Evolutionary conservation across 2,329 filamentous ascomycete genomes (phyloP).

Genomic region (Myriosclerotinia scirpicola): DNA sequence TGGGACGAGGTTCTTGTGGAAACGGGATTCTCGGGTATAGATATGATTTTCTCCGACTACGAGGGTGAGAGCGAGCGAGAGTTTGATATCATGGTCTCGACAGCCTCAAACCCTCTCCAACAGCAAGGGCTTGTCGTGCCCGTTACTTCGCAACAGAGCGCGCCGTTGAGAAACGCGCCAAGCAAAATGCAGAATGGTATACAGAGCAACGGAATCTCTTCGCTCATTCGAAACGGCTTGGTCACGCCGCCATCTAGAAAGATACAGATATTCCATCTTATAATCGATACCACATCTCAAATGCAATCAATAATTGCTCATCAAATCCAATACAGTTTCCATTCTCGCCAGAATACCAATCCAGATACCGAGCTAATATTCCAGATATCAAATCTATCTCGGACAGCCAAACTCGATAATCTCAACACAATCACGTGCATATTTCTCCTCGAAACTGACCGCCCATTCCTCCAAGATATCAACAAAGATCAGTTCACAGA

Average conservation of each 20-base stretch:
- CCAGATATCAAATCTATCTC: not conserved
- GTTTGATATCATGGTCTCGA: conserved; percentile 1
- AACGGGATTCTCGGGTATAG: conserved; percentile 15
- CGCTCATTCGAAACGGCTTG: not conserved
- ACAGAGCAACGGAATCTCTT: not conserved
- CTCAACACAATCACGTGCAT: conserved; percentile 5
- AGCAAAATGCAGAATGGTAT: not conserved
- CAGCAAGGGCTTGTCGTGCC: not conserved
- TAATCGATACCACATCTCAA: not conserved
- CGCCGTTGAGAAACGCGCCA: not conserved
- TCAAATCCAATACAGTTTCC: not conserved
- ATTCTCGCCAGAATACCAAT: not conserved
- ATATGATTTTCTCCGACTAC: conserved; percentile 2
- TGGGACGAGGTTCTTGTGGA: not conserved
- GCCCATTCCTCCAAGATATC: conserved; percentile 1
- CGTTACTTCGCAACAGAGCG: not conserved
- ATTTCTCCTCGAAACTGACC: conserved; percentile 10
- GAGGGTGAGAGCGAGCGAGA: conserved; percentile 7
- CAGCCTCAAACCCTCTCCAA: not conserved
- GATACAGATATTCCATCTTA: not conserved
- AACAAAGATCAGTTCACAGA: not conserved
- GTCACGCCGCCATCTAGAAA: not conserved
- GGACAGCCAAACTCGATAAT: not conserved
- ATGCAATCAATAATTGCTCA: not conserved
- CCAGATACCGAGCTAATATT: not conserved